phyloP scores from a whole-genome alignment of 345 rosid genomes.

The Gynandropsis gynandra region DNA sequence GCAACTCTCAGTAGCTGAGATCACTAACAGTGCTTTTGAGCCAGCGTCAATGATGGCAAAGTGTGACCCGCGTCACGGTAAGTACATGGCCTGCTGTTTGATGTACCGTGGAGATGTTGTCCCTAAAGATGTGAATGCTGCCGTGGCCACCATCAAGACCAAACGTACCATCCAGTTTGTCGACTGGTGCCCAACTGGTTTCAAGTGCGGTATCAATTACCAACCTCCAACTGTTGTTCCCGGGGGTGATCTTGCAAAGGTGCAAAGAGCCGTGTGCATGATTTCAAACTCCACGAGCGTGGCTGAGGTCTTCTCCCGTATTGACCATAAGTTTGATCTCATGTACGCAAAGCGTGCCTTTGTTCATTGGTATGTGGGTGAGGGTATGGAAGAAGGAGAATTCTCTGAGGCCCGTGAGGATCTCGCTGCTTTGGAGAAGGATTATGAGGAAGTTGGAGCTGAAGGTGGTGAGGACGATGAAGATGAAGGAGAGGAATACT shows the following conservation, averaged over 20 bases:
- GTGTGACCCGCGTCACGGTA: slow-evolving; percentile 87
- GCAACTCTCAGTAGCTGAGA: slow-evolving; percentile 62
- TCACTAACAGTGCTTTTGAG: slow-evolving; percentile 49
- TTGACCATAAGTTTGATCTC: slow-evolving; percentile 69
- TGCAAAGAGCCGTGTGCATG: slow-evolving; percentile 77
- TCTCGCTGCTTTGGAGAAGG: slow-evolving; percentile 73
- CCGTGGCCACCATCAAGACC: slow-evolving; percentile 69
- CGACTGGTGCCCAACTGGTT: slow-evolving; percentile 81
- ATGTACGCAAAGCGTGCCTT: slow-evolving; percentile 76
- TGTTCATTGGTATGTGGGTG: slow-evolving; percentile 78
- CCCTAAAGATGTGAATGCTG: slow-evolving; percentile 71
- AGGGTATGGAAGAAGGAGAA: slow-evolving; percentile 85
- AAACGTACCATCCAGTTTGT: slow-evolving; percentile 71
- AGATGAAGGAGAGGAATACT: slow-evolving; percentile 50
- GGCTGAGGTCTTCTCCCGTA: slow-evolving; percentile 68
- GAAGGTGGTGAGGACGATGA: slow-evolving; percentile 70
- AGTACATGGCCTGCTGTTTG: slow-evolving; percentile 77
- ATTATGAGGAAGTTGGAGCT: slow-evolving; percentile 75
- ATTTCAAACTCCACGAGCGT: slow-evolving; percentile 75
- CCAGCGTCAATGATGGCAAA: slow-evolving; percentile 58
- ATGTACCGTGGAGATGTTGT: slow-evolving; percentile 83
- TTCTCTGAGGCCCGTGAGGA: slow-evolving; percentile 79
- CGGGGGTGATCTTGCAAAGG: slow-evolving; percentile 76
- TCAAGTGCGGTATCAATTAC: slow-evolving; percentile 69
- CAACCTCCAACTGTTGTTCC: slow-evolving; percentile 84